phyloP scores from a whole-genome alignment of 371 early-diverging fungal genomes.

The Mucor saturninus region DNA sequence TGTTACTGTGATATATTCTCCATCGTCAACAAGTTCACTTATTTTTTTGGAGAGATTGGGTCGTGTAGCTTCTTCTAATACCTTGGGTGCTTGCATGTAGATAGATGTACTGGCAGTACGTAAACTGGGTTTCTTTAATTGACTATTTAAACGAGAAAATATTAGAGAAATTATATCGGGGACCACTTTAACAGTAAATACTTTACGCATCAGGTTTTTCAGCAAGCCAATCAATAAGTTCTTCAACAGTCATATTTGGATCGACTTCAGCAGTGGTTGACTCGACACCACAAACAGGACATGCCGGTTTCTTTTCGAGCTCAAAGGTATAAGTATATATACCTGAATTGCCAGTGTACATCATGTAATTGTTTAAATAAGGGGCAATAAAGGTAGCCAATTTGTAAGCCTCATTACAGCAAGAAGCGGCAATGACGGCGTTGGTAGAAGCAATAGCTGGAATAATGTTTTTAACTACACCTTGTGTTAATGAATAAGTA shows the following conservation, averaged over 20 bases:
- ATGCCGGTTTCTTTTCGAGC: conserved; percentile 82
- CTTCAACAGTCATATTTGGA: conserved; percentile 59
- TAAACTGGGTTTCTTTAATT: conserved; percentile 81
- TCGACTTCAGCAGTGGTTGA: conserved; percentile 46
- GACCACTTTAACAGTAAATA: not conserved
- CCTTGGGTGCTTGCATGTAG: conserved; percentile 83
- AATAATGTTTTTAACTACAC: conserved; percentile 98
- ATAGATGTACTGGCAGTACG: conserved; percentile 62
- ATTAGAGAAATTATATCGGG: no score
- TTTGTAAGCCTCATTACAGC: conserved; percentile 95
- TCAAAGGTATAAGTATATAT: conserved; percentile 92
- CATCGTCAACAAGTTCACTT: conserved; percentile 67
- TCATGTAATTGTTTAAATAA: conserved; percentile 91
- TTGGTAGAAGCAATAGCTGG: conserved; percentile 99
- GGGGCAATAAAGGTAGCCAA: conserved; percentile 78
- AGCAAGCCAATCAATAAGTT: conserved; percentile 75
- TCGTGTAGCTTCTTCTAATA: conserved; percentile 70
- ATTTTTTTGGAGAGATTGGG: conserved; percentile 72
- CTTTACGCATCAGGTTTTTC: conserved; percentile 77
- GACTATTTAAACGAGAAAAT: conserved; percentile 42
- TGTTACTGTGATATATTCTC: conserved; percentile 73
- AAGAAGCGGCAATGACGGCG: conserved; percentile 96
- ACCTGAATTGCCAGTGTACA: conserved; percentile 92
- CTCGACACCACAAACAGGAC: conserved; percentile 87
- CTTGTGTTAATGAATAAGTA: conserved; percentile 91